Evolutionary conservation across 148 eudicot species (phyloP).

Genomic region (Camellia granthamiana): DNA sequence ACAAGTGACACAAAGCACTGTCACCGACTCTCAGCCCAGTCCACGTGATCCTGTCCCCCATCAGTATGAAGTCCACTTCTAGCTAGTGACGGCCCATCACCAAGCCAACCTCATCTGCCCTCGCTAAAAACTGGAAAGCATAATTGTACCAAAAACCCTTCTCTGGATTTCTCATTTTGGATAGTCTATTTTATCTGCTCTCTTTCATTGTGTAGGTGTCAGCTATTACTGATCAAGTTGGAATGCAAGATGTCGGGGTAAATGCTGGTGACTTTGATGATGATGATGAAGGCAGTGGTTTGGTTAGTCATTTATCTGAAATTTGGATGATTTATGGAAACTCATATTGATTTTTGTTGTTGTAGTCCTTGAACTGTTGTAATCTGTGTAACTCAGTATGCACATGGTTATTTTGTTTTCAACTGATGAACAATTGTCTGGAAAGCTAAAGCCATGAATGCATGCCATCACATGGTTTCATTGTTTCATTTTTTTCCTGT

Average conservation of each 20-base stretch:
- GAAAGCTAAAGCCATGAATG: neutral
- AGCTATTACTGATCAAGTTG: conserved; percentile 74
- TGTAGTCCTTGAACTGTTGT: neutral
- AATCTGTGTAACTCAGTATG: neutral
- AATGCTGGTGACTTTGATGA: conserved; percentile 85
- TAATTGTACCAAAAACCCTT: conserved; percentile 2
- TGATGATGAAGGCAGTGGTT: conserved; percentile 88
- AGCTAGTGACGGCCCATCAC: no score
- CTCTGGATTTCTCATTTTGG: neutral
- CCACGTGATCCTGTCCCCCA: no score
- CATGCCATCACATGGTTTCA: neutral
- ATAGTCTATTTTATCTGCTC: conserved; percentile 10
- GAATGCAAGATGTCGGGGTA: conserved; percentile 66
- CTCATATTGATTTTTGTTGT: neutral
- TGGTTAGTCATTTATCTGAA: conserved; percentile 51
- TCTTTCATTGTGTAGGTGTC: conserved; percentile 56
- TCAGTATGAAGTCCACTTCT: no score
- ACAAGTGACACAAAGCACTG: no score
- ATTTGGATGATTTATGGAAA: neutral
- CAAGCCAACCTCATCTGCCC: no score
- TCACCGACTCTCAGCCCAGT: no score
- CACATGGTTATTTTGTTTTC: neutral
- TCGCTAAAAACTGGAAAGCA: neutral
- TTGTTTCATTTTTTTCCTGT: neutral
- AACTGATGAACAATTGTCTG: neutral